Evolutionary conservation across 129 eudicot genomes (phyloP).

Genomic region (Chrysanthemum seticuspe): DNA sequence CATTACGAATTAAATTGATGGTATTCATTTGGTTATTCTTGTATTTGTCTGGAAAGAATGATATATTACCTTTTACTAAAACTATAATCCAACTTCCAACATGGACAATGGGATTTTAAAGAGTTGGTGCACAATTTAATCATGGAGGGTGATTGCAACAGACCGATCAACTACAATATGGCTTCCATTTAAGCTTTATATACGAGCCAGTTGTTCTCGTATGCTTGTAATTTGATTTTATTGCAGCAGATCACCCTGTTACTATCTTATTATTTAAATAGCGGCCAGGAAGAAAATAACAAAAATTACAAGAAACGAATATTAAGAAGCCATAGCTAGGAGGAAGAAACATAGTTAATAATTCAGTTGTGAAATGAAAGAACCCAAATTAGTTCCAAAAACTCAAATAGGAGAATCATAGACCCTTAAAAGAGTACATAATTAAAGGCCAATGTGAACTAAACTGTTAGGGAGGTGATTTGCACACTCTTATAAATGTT

Average conservation of each 20-base stretch:
- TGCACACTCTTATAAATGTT: no score
- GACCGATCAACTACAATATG: not conserved
- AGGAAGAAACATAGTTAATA: no score
- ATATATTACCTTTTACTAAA: not conserved
- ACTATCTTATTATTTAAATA: no score
- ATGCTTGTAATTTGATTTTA: not conserved
- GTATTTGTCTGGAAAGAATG: not conserved
- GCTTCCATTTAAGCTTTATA: not conserved
- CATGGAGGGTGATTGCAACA: not conserved
- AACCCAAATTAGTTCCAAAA: no score
- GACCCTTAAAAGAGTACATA: no score
- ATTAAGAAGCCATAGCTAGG: no score
- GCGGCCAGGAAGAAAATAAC: no score
- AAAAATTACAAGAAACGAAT: no score
- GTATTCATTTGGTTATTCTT: not conserved
- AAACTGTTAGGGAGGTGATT: no score
- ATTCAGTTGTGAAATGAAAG: no score
- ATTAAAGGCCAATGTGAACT: no score
- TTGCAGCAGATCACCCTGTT: not conserved
- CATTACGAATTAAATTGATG: not conserved
- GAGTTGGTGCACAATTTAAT: not conserved
- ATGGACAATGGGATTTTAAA: not conserved
- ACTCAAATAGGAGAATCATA: no score
- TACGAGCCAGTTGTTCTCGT: not conserved
- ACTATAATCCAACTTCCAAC: not conserved